Evolutionary conservation across 2,329 filamentous ascomycete species (phyloP).

Genomic region (Myotisia sp.): DNA sequence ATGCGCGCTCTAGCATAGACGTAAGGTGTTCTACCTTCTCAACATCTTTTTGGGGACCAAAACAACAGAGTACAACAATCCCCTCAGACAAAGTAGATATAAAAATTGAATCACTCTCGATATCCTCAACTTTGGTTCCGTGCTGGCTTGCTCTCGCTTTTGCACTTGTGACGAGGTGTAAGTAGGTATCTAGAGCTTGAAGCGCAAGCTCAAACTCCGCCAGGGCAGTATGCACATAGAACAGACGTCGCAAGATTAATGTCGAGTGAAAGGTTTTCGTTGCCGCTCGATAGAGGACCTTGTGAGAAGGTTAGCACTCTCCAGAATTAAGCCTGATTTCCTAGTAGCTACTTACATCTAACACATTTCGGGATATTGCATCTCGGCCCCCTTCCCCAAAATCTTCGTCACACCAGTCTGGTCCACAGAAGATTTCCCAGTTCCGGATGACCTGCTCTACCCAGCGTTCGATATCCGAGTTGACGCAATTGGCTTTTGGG

Average conservation of each 20-base stretch:
- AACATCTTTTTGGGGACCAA: slow-evolving; percentile 58
- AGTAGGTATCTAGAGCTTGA: slow-evolving; percentile 80
- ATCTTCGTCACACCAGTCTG: slow-evolving; percentile 65
- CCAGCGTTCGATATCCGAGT: slow-evolving; percentile 68
- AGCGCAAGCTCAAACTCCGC: slow-evolving; percentile 87
- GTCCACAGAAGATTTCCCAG: slow-evolving; percentile 69
- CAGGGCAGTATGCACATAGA: slow-evolving; percentile 71
- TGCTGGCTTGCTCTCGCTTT: slow-evolving; percentile 70
- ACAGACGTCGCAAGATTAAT: slow-evolving; percentile 68
- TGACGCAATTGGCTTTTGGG: slow-evolving; percentile 65
- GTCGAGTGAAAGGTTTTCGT: slow-evolving; percentile 95
- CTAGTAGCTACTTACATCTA: slow-evolving; percentile 41
- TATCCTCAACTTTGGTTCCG: slow-evolving; percentile 45
- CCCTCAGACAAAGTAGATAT: slow-evolving; percentile 67
- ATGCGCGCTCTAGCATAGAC: slow-evolving; percentile 32
- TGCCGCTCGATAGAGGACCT: slow-evolving; percentile 75
- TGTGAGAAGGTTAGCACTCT: slow-evolving; percentile 22
- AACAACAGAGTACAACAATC: slow-evolving; percentile 66
- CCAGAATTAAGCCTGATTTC: not conserved
- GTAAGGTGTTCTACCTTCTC: slow-evolving; percentile 65
- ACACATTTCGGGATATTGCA: slow-evolving; percentile 56
- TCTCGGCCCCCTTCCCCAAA: slow-evolving; percentile 69
- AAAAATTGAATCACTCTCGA: slow-evolving; percentile 67
- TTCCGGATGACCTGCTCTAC: slow-evolving; percentile 66
- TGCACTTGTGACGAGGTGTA: slow-evolving; percentile 72